Percentiles rank a stretch among this genome's conserved stretches.
Conservation (phyloP, 2,329 filamentous ascomycete genomes). For the Aspergillus texensis region DNA sequence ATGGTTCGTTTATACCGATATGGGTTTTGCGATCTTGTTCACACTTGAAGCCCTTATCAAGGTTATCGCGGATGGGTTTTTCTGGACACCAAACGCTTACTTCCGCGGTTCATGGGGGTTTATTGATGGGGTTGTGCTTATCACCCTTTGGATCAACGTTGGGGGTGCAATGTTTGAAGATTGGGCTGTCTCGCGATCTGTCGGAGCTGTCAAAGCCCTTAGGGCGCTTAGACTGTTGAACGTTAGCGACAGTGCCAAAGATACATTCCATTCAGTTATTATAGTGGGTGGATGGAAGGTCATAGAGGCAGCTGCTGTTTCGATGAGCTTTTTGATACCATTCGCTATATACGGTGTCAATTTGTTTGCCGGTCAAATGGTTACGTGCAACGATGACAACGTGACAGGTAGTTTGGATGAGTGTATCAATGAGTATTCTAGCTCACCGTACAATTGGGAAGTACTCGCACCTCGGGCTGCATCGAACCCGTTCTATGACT, state of each 20-base stretch:
- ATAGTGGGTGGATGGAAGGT: constrained; percentile 95
- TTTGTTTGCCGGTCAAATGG: constrained; percentile 81
- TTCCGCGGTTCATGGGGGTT: constrained; percentile 96
- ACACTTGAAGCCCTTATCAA: constrained; percentile 86
- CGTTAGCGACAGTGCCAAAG: constrained; percentile 90
- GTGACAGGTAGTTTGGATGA: constrained; percentile 61
- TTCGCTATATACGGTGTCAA: constrained; percentile 97
- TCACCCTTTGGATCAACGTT: constrained; percentile 96
- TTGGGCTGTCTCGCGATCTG: constrained; percentile 81
- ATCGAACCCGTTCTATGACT: constrained; percentile 81
- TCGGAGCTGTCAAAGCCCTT: constrained; percentile 95
- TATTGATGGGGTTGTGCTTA: constrained; percentile 86
- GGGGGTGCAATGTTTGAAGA: constrained; percentile 78
- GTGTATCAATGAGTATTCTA: constrained; percentile 83
- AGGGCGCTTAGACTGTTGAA: constrained; percentile 89
- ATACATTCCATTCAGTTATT: constrained; percentile 96
- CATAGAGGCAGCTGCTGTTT: constrained; percentile 83
- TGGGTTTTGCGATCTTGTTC: constrained; percentile 86
- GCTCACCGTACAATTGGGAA: constrained; percentile 78
- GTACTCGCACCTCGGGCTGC: constrained; percentile 81
- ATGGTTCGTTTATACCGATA: constrained; percentile 95
- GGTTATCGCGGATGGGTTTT: constrained; percentile 89
- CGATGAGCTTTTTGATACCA: constrained; percentile 87
- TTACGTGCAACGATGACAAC: constrained; percentile 74
- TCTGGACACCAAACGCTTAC: constrained; percentile 97